These are phyloP conservation scores for Sphaerulina populicola DNA, from an alignment of 2,329 filamentous ascomycete species.

Conservation along the genomic window DNA sequence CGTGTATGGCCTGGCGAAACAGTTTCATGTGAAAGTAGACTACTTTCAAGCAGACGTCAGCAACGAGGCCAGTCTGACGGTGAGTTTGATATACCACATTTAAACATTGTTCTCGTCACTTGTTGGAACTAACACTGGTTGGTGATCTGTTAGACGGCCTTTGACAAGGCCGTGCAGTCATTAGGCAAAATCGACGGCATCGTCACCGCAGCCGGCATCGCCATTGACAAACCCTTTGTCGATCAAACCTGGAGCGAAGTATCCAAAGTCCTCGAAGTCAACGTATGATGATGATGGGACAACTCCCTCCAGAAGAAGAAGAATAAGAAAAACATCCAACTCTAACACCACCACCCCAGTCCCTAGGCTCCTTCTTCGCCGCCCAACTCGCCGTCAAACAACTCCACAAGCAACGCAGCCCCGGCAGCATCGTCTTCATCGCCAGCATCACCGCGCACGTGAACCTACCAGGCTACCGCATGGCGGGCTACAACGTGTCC, in stretches of 20 bases:
- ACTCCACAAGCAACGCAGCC: slow-evolving; percentile 29
- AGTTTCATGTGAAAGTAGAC: slow-evolving; percentile 53
- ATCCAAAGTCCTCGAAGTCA: slow-evolving; percentile 33
- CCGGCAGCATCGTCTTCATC: slow-evolving; percentile 32
- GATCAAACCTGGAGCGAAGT: slow-evolving; percentile 28
- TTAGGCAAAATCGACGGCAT: slow-evolving; percentile 25
- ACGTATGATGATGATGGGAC: slow-evolving; percentile 26
- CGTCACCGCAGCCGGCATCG: slow-evolving; percentile 29
- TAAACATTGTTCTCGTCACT: too few species aligned
- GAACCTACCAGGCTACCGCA: slow-evolving; percentile 29
- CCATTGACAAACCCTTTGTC: slow-evolving; percentile 27
- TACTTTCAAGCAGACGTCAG: slow-evolving; percentile 36
- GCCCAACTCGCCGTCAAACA: slow-evolving; percentile 33
- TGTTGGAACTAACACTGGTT: too few species aligned
- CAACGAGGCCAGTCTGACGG: slow-evolving; percentile 21
- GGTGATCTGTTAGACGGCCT: too few species aligned
- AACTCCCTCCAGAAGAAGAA: not conserved
- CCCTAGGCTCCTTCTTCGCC: slow-evolving; percentile 32
- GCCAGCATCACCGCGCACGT: slow-evolving; percentile 32
- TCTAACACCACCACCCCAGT: slow-evolving; percentile 9
- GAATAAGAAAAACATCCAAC: too few species aligned
- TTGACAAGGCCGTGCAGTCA: slow-evolving; percentile 21
- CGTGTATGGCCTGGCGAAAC: slow-evolving; percentile 34
- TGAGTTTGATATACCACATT: too few species aligned
- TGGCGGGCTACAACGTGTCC: slow-evolving; percentile 31